A percentile compares a stretch with the other conserved stretches of the same genome.
phyloP scores from a whole-genome alignment of 179 eudicot species.

The Corrigiola litoralis region DNA sequence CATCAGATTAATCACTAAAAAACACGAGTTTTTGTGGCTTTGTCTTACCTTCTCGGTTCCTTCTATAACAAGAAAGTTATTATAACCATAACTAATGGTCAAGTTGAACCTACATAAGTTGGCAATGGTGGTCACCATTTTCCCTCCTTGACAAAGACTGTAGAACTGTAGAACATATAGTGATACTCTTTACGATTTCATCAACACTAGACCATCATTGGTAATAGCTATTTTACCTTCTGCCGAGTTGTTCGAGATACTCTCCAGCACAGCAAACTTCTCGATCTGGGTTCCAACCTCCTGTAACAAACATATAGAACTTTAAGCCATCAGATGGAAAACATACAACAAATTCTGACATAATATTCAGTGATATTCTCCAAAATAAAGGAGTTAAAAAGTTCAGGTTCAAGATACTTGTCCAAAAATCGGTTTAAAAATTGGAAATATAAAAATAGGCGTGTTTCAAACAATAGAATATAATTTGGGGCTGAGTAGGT shows the following conservation, averaged over 20 bases:
- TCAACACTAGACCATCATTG: not conserved
- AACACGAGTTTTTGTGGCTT: too few species aligned
- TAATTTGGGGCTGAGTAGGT: too few species aligned
- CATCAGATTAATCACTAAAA: too few species aligned
- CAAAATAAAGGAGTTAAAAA: not conserved
- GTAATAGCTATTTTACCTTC: slow-evolving; percentile 42
- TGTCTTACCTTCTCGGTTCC: too few species aligned
- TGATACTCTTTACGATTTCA: not conserved
- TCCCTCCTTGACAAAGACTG: not conserved
- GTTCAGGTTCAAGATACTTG: too few species aligned
- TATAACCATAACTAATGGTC: too few species aligned
- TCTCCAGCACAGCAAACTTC: slow-evolving; percentile 86
- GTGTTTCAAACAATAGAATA: too few species aligned
- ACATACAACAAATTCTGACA: not conserved
- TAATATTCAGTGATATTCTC: not conserved
- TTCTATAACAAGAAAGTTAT: too few species aligned
- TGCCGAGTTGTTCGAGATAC: slow-evolving; percentile 49
- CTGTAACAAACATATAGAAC: slow-evolving; percentile 38
- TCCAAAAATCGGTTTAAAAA: too few species aligned
- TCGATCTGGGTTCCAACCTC: slow-evolving; percentile 75
- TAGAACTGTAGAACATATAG: not conserved
- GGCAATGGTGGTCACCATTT: not conserved
- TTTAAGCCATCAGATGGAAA: slow-evolving; percentile 1
- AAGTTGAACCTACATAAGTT: not conserved
- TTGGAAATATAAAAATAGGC: too few species aligned